Percentiles rank a stretch among this genome's conserved stretches.
These are phyloP conservation scores for Colletotrichum sp. DNA, from an alignment of 2,329 filamentous ascomycete genomes.

Conservation along the genomic window DNA sequence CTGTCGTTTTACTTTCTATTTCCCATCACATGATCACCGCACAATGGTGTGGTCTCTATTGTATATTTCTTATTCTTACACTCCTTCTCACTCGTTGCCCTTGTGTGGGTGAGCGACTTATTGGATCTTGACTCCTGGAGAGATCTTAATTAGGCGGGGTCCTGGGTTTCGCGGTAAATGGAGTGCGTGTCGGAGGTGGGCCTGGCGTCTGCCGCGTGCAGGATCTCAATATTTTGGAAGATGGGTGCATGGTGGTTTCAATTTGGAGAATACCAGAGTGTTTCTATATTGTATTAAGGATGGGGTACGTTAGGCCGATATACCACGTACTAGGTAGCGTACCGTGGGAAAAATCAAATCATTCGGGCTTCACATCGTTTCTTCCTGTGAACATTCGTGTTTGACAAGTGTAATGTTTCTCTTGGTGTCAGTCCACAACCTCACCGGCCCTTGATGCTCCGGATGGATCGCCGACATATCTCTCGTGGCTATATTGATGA, in stretches of 20 bases:
- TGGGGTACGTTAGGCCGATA: background rate
- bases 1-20: background rate
- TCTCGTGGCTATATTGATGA: background rate
- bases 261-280: slow-evolving; percentile 14
- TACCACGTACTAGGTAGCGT: slow-evolving; percentile 12
- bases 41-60: background rate
- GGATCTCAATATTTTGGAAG: background rate
- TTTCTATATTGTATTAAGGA: background rate
- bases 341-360: slow-evolving; percentile 11
- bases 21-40: background rate
- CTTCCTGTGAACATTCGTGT: background rate
- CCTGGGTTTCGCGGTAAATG: background rate
- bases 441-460: background rate
- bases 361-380: background rate
- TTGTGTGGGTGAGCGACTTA: background rate
- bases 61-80: slow-evolving; percentile 12
- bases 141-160: slow-evolving; percentile 13
- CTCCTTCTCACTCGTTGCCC: background rate
- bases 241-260: background rate
- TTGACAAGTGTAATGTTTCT: background rate
- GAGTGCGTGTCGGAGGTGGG: background rate
- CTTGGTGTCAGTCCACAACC: background rate
- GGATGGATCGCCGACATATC: background rate
- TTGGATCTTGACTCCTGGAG: slow-evolving; percentile 15
- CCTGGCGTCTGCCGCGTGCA: slow-evolving; percentile 19